Evolutionary conservation across 2,329 filamentous ascomycete genomes (phyloP), one percentile per base, ranked within the genome.

Genomic region (Zymoseptoria brevis): DNA sequence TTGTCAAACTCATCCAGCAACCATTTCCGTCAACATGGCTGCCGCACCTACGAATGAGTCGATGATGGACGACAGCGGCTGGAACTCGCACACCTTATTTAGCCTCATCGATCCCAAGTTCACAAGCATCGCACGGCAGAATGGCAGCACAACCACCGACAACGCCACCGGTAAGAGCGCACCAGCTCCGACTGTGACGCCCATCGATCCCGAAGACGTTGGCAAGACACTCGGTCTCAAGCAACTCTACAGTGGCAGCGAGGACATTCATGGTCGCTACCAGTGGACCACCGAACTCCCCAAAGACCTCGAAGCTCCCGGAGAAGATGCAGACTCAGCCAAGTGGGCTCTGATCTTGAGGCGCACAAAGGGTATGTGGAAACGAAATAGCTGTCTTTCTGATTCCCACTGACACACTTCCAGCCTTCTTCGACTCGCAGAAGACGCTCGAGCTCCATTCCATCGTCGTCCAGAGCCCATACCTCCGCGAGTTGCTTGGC

Each of bases 391-490:
- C 35, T 41, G 35, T 41, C 35, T 16, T 16, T 13, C 11, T 41
- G 35, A 41, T 9, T 41, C 4, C 35, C 35, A 41, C 35, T 45
- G 35, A 45, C 35, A 45, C 6, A 7, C 13, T 78, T 57, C 83
- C 81, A 71, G 61, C 64, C 52, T 70, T 65, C 60, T 61, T 65
- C 54, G 80, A 86, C 67, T 81, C 82, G 26, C 79, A 81, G 58
- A 86, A 85, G 69, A 82, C 81, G 52, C 79, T 87, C 30, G 49
- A 57, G 5, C 74, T 86, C 22, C 78, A 87, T 66, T 85, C 82
- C 53, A 81, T 89, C 59, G 77, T 87, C 51, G 74, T 88, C 5
- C 85, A 89, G 70, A 85, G 81, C 19, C 82, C 84, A 1, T 75
- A 79, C 57, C 73, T 89, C 50, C 86, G 85, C 71, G 74, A 76